These are phyloP conservation scores for Aspergillus unguis DNA, from an alignment of 2,329 filamentous ascomycete species.

Conservation along the genomic window DNA sequence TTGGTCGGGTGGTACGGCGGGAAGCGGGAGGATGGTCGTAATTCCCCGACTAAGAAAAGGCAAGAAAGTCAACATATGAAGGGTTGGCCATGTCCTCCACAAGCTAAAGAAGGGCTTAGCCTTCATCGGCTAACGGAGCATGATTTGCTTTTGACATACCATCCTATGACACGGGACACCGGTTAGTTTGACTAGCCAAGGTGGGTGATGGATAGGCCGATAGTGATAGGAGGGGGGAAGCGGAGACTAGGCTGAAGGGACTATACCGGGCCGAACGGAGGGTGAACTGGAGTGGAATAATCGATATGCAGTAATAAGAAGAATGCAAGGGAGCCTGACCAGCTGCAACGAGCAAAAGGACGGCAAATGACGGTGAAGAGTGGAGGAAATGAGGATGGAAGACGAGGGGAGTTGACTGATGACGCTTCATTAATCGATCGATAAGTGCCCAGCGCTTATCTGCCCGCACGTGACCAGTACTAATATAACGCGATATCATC, in stretches of 20 bases:
- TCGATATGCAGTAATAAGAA: not conserved
- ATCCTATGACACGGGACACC: constrained; percentile 12
- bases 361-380: constrained; percentile 1
- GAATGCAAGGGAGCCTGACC: not conserved
- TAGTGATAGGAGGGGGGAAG: constrained; percentile 9
- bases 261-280: constrained; percentile 12
- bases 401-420: constrained; percentile 7
- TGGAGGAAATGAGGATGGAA: not conserved
- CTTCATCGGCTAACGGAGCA: not conserved
- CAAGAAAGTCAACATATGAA: constrained; percentile 21
- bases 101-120: not conserved
- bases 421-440: not conserved
- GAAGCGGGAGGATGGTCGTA: constrained; percentile 43
- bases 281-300: not conserved
- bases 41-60: constrained; percentile 38
- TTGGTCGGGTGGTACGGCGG: constrained; percentile 26
- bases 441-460: constrained; percentile 11
- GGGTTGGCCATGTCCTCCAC: not conserved
- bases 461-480: constrained; percentile 14
- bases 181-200: constrained; percentile 9
- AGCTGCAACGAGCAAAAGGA: not conserved
- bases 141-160: constrained; percentile 15
- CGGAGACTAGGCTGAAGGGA: not conserved
- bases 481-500: not conserved
- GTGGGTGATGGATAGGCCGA: not conserved